Base-by-base conservation (phyloP, 345 rosid genomes). In the Bruguiera parviflora region DNA sequence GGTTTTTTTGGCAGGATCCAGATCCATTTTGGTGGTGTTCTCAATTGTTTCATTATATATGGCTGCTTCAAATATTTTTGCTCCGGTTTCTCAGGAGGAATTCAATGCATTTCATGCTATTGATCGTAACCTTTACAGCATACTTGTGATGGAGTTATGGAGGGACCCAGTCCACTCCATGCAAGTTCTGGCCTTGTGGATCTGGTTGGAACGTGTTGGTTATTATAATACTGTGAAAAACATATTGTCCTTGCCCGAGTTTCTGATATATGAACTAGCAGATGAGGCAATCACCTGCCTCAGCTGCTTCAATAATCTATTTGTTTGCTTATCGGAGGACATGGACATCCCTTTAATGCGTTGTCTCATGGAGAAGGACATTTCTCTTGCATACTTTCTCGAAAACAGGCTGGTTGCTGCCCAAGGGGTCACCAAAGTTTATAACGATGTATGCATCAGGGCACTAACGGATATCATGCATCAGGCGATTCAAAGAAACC, bases 191-290 rank as follows among this genome's bases (percentile, higher is more conserved):
- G 91, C 84, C 29, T 33, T 86, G 3, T 85, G 80, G 82, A 58
- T 86, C 2, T 84, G 91, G 94, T 65, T 84, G 37, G 94, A 88
- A 68, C 58, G 78, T 33, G 60, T 57, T 6, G 84, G 87, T 21
- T 76, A 58, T 35, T 46, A 5, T 8, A 3, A 66, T 3, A 25
- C 78, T 3, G 80, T 86, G 0, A 21, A 66, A 51, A 83, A 77
- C 24, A 77, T 80, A 32, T 20, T 84, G 24, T 55, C 85, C 27
- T 68, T 83, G 27, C 86, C 88, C 31, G 6, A 5, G 6, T 18
- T 59, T 7, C 7, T 86, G 15, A 61, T 84, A 2, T 72, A 53
- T 63, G 84, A 83, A 20, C 46, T 88, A 1, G 85, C 85, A 2
- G 84, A 83, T 18, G 89, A 88, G 60, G 83, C 88, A 13, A 28